Base-by-base conservation (phyloP, 768 basidiomycete species). In the Calocybe cyanea region DNA sequence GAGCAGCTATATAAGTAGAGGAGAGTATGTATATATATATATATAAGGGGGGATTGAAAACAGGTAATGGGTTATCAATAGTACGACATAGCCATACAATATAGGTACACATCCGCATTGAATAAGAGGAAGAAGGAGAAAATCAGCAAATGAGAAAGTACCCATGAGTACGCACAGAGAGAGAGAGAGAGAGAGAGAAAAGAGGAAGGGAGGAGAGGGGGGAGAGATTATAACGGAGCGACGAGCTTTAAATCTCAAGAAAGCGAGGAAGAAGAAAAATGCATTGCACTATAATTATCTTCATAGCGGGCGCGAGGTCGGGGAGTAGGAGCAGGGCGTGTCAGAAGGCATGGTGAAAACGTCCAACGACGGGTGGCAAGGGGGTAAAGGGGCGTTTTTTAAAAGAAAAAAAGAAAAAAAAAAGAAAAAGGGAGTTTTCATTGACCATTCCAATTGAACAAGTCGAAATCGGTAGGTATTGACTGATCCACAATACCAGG, bases 371-470 rank as follows among this genome's bases (percentile, higher is more conserved):
- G n/a, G 37, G 46, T 30, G 23, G 36, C 32, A 40, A 45, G 48
- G 24, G 35, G 41, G 34, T 23, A 32, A 14, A n/a, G 32, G 4
- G 39, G 19, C n/a, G 33, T 14, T 13, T 20, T 20, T 13, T 28
- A 39, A 34, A 38, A 38, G 15, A 19, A 20, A 36, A 30, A 28
- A 47, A 25, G 38, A 39, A 11, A 41, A 50, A 24, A 33, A 34
- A 15, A 32, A 13, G 15, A 28, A 28, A 28, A 19, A 21, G 21
- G 21, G 14, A 34, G 17, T 44, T 46, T 42, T 50, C 41, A 55
- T 57, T 60, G 66, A 68, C 63, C 71, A 45, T 68, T 67, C 77
- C 81, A 83, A 58, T 77, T 79, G 60, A 81, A 78, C 50, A 80
- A 63, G 51, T 81, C 80, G 54, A 78, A 76, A 45, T 82, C 81